phyloP scores from a whole-genome alignment of 495 filamentous ascomycete genomes.

The Aspergillus leporis region DNA sequence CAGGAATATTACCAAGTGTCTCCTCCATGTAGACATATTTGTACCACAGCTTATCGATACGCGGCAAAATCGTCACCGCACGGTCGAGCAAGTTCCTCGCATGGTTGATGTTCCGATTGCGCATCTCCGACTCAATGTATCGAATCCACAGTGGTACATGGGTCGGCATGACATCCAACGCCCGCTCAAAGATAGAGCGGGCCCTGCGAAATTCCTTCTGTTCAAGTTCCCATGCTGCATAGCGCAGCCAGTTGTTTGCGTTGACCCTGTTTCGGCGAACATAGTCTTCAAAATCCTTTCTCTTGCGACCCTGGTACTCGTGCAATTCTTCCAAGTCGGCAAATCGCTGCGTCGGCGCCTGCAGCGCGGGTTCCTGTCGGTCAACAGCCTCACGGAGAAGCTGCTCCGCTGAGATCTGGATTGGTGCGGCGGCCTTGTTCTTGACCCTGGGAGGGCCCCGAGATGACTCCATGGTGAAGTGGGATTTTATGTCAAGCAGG shows the following conservation, averaged over 20 bases:
- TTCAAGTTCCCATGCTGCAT: slow-evolving; percentile 95
- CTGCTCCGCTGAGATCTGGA: slow-evolving; percentile 95
- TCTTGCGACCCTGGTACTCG: slow-evolving; percentile 93
- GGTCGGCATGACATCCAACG: slow-evolving; percentile 87
- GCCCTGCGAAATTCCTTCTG: slow-evolving; percentile 98
- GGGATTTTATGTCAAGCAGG: not conserved
- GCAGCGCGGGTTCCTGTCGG: slow-evolving; percentile 84
- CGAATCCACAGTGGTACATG: slow-evolving; percentile 82
- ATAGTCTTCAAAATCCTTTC: slow-evolving; percentile 98
- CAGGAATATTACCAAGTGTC: slow-evolving; percentile 89
- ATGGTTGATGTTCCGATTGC: slow-evolving; percentile 95
- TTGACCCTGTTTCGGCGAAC: slow-evolving; percentile 91
- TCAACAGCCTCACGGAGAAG: slow-evolving; percentile 97
- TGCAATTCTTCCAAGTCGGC: slow-evolving; percentile 97
- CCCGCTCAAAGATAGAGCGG: slow-evolving; percentile 93
- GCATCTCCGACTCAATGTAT: slow-evolving; percentile 97
- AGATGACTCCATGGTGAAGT: slow-evolving; percentile 76
- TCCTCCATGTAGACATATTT: slow-evolving; percentile 99
- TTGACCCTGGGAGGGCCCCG: slow-evolving; percentile 95
- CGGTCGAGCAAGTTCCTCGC: slow-evolving; percentile 92
- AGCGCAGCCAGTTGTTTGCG: slow-evolving; percentile 98
- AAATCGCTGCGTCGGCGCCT: slow-evolving; percentile 91
- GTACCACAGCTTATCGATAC: slow-evolving; percentile 96
- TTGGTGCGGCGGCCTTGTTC: slow-evolving; percentile 89
- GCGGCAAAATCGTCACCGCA: slow-evolving; percentile 89